A percentile compares a stretch with the other conserved stretches of the same genome.
phyloP scores from a whole-genome alignment of 495 filamentous ascomycete genomes.

The Hyaloscypha bicolor region DNA sequence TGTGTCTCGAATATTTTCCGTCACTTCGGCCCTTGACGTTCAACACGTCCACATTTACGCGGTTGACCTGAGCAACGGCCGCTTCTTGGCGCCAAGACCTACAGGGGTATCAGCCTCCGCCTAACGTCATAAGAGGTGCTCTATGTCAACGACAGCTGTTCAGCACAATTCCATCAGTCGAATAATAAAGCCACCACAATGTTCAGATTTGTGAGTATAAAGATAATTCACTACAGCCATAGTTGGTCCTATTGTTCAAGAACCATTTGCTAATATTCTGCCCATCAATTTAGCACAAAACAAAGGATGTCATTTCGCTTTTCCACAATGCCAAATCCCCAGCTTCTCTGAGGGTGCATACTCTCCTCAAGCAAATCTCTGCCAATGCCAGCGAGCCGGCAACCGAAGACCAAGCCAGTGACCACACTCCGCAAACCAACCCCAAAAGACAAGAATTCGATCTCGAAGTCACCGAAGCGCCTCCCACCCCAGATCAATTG shows the following conservation, averaged over 20 bases:
- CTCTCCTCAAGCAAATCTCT: constrained; percentile 74
- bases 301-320: constrained; percentile 89
- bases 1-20: constrained; percentile 11
- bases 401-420: constrained; percentile 67
- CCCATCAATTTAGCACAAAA: constrained; percentile 60
- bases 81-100: background rate
- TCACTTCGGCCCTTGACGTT: background rate
- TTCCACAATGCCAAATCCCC: constrained; percentile 79
- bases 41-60: constrained; percentile 2
- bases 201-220: constrained; percentile 46
- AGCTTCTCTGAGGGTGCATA: constrained; percentile 66
- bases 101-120: background rate
- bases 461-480: constrained; percentile 77
- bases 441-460: constrained; percentile 68
- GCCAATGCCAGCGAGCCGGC: constrained; percentile 60
- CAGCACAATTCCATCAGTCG: constrained; percentile 2
- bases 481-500: constrained; percentile 84
- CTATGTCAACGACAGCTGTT: constrained; percentile 16
- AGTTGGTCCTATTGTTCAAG: background rate
- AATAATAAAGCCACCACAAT: constrained; percentile 30
- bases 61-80: constrained; percentile 8
- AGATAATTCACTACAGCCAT: constrained; percentile 17
- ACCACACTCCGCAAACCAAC: constrained; percentile 53
- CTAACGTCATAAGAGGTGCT: constrained; percentile 23
- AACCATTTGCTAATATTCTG: constrained; percentile 14